phyloP scores from a whole-genome alignment of 1,284 basidiomycete genomes.

The Tetrapyrgos nigripes region DNA sequence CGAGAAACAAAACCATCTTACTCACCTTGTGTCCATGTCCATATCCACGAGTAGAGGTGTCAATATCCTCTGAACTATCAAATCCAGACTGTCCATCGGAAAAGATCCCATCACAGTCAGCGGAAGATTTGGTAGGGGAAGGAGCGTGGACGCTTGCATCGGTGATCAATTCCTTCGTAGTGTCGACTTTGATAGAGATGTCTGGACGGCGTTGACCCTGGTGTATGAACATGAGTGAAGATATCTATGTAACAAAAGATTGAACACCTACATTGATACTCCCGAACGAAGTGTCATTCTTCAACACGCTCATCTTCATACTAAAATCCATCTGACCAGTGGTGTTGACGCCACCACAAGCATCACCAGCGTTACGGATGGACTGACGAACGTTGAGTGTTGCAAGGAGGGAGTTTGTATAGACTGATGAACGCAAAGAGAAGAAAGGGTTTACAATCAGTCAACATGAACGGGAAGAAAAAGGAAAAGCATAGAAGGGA shows the following conservation, averaged over 20 bases:
- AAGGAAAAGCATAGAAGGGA: neutral
- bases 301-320: neutral
- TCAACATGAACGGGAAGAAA: neutral
- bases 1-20: too few relatives aligned
- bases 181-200: conserved; percentile 20
- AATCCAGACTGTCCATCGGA: too few relatives aligned
- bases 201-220: neutral
- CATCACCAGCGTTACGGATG: conserved; percentile 36
- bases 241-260: neutral
- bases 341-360: conserved; percentile 33
- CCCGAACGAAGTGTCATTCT: neutral
- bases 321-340: conserved; percentile 6
- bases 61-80: too few relatives aligned
- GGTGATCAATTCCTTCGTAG: conserved; percentile 10
- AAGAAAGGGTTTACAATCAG: neutral
- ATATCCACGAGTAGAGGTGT: too few relatives aligned
- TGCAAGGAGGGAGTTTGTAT: conserved; percentile 57
- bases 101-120: too few relatives aligned
- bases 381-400: conserved; percentile 52
- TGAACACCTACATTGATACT: neutral
- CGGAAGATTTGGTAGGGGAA: too few relatives aligned
- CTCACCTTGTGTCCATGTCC: too few relatives aligned
- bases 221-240: neutral
- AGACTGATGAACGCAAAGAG: conserved; percentile 40
- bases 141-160: neutral